Evolutionary conservation across 1,139 yeast species (phyloP).

Genomic region (Debaryomyces udenii): DNA sequence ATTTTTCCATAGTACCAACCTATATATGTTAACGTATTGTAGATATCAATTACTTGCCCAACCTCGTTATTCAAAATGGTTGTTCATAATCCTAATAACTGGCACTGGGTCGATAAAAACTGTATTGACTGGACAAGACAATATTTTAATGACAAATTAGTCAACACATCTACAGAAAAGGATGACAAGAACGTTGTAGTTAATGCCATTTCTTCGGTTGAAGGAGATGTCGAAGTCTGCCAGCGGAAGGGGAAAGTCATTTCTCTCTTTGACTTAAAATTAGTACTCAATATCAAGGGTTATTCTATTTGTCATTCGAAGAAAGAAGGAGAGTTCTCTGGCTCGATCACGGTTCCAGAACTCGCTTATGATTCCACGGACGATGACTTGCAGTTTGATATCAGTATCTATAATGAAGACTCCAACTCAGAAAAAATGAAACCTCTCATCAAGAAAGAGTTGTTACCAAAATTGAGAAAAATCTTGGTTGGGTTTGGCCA

Average conservation of each 20-base stretch:
- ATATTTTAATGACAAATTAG: slow-evolving; percentile 66
- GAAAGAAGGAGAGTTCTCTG: slow-evolving; percentile 48
- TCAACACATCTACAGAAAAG: slow-evolving; percentile 46
- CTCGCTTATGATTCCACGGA: slow-evolving; percentile 90
- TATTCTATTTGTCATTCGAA: slow-evolving; percentile 21
- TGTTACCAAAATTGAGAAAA: slow-evolving; percentile 71
- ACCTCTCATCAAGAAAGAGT: slow-evolving; percentile 53
- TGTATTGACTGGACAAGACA: slow-evolving; percentile 88
- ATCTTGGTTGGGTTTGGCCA: slow-evolving; percentile 67
- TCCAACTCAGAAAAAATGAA: slow-evolving; percentile 55
- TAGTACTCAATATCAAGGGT: slow-evolving; percentile 66
- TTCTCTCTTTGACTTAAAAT: slow-evolving; percentile 79
- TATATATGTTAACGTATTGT: too few species aligned
- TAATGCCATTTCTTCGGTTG: slow-evolving; percentile 64
- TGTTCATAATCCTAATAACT: slow-evolving; percentile 54
- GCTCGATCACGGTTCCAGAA: slow-evolving; percentile 84
- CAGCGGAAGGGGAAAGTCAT: slow-evolving; percentile 97
- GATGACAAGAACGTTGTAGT: slow-evolving; percentile 47
- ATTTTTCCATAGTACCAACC: slow-evolving; percentile 16
- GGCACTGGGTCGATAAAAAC: slow-evolving; percentile 99
- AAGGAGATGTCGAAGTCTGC: slow-evolving; percentile 95
- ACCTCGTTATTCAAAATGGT: slow-evolving; percentile 35
- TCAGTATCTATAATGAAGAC: slow-evolving; percentile 66
- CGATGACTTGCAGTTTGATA: slow-evolving; percentile 83
- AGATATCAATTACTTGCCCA: too few species aligned